Percentiles rank a stretch among this genome's conserved stretches.
These are phyloP conservation scores for Rhynchosporium secalis DNA, from an alignment of 2,329 filamentous ascomycete species.

Conservation along the genomic window DNA sequence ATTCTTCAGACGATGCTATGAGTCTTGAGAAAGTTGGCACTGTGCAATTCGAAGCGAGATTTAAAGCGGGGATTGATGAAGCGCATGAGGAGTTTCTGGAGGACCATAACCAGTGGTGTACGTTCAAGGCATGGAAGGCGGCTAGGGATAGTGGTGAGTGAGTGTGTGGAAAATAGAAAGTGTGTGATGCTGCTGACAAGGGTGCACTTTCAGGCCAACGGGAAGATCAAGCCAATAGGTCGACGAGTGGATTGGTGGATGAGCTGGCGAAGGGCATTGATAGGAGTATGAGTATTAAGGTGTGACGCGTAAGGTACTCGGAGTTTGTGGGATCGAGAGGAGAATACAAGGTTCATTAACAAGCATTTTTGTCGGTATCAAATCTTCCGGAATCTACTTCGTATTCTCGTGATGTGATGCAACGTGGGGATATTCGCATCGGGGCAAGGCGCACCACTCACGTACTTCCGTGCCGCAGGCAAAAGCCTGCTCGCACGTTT, in stretches of 20 bases:
- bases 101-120: constrained; percentile 23
- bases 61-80: constrained; percentile 27
- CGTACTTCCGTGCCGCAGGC: no score
- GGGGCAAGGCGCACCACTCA: no score
- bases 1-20: constrained; percentile 23
- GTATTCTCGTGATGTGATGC: no score
- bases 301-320: constrained; percentile 6
- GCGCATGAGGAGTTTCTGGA: constrained; percentile 23
- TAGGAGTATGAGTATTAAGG: constrained; percentile 24
- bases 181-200: constrained; percentile 8
- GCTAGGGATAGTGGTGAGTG: constrained; percentile 25
- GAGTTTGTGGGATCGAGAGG: no score
- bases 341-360: no score
- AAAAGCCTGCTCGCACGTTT: no score
- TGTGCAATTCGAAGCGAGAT: constrained; percentile 21
- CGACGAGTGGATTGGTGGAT: constrained; percentile 21
- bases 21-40: constrained; percentile 22
- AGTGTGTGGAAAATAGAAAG: constrained; percentile 8
- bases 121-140: constrained; percentile 24
- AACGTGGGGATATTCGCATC: no score
- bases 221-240: constrained; percentile 19
- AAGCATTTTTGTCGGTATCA: no score
- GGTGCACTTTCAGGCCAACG: constrained; percentile 16
- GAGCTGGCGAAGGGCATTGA: constrained; percentile 21
- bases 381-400: no score